Evolutionary conservation across 768 basidiomycete genomes (phyloP), one percentile per base, ranked within the genome.

Genomic region (Porphyrellus cyaneotinctus): DNA sequence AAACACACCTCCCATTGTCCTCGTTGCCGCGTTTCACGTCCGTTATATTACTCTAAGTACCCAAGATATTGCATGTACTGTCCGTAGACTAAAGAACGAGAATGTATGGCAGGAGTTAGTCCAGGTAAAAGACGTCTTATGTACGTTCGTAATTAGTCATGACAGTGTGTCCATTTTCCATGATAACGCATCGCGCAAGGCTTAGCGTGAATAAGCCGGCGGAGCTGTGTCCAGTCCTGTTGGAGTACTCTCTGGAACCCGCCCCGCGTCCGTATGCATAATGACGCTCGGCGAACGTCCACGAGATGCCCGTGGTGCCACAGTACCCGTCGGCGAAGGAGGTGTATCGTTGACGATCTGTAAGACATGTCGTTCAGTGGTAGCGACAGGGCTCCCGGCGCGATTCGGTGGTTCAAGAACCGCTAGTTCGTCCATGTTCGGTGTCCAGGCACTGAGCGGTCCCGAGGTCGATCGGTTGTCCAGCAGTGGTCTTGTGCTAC

Each of bases 241-340:
- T 1, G 43, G 30, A 14, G 48, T 22, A 14, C 22, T 35, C 31
- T 49, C 53, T 9, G 35, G 35, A 36, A 57, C 31, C 8, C 48
- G 61, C 11, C 68, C 66, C n/a, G 56, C 67, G 23, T 68, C 64
- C 8, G 51, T 66, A 43, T 70, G 68, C 6, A 70, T 11, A 12
- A 68, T 53, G 15, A 68, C 58, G 26, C 37, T 33, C 20, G 54
- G 39, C 28, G 53, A 30, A 13, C n/a, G 47, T 33, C 46, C 38
- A 20, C 48, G 42, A 23, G 53, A 26, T 12, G 39, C 23, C 35
- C 33, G 48, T 4, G 47, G 39, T 6, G n/a, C 13, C 12, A 52
- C 41, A 8, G 47, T 52, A 28, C 58, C 56, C 8, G 56, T 55
- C 23, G 67, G 63, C 2, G 65, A 62, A 41, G 59, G 52, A 6